Percentiles rank a stretch among this genome's conserved stretches.
phyloP scores from a whole-genome alignment of 2,329 filamentous ascomycete species.

The Byssochlamys sp. region DNA sequence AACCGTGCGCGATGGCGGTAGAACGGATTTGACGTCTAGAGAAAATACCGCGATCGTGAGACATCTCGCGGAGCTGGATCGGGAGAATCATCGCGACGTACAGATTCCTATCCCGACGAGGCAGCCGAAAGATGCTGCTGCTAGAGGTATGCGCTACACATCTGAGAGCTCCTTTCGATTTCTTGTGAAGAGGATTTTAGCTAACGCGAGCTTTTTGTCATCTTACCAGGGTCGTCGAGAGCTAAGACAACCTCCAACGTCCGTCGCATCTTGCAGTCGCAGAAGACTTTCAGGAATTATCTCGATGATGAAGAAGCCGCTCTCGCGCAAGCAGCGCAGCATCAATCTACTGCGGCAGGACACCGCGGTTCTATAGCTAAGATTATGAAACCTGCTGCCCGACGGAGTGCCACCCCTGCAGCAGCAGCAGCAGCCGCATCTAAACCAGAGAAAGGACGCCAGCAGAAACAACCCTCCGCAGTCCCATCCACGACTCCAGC shows the following conservation, averaged over 20 bases:
- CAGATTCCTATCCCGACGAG: slow-evolving; percentile 59
- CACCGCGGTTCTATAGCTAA: slow-evolving; percentile 11
- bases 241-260: slow-evolving; percentile 39
- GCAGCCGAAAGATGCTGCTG: slow-evolving; percentile 31
- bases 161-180: not conserved
- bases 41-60: slow-evolving; percentile 73
- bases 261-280: slow-evolving; percentile 38
- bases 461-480: slow-evolving; percentile 12
- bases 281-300: slow-evolving; percentile 42
- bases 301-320: slow-evolving; percentile 43
- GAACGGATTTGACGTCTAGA: slow-evolving; percentile 63
- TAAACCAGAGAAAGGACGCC: slow-evolving; percentile 4
- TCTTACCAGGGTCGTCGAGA: slow-evolving; percentile 21
- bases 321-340: slow-evolving; percentile 17
- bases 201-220: slow-evolving; percentile 1
- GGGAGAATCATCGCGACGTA: slow-evolving; percentile 65
- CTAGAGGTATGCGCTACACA: slow-evolving; percentile 24
- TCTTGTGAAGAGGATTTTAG: not conserved
- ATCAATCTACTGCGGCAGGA: slow-evolving; percentile 9
- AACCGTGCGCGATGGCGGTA: slow-evolving; percentile 49
- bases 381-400: slow-evolving; percentile 13
- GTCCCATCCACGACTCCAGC: slow-evolving; percentile 8
- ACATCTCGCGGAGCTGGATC: slow-evolving; percentile 72
- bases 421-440: slow-evolving; percentile 5
- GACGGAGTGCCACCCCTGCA: slow-evolving; percentile 21